phyloP scores from a whole-genome alignment of 306 rosid species.

The Glycine tomentella region DNA sequence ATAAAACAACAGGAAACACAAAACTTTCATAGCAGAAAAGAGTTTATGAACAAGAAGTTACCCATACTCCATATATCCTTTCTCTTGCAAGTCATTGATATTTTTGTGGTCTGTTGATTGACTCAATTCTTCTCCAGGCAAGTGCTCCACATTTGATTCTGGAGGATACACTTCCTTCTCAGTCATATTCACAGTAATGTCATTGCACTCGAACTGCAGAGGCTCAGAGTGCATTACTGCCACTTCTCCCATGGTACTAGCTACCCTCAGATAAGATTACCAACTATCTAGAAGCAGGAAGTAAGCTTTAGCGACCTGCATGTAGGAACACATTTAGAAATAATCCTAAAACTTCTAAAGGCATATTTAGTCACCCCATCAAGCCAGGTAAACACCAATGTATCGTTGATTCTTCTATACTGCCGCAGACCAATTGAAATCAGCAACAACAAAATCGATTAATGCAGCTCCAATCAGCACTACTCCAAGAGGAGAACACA shows the following conservation, averaged over 20 bases:
- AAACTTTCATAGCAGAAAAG: not conserved
- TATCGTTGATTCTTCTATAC: constrained; percentile 76
- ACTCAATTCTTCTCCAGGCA: constrained; percentile 51
- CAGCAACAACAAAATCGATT: constrained; percentile 77
- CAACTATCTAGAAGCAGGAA: constrained; percentile 56
- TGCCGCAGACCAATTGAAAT: constrained; percentile 74
- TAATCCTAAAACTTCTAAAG: constrained; percentile 58
- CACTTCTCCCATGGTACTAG: constrained; percentile 63
- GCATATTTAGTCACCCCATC: constrained; percentile 73
- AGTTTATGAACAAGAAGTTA: constrained; percentile 41
- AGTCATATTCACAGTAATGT: constrained; percentile 41
- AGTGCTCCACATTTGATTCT: constrained; percentile 45
- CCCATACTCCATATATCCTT: constrained; percentile 78
- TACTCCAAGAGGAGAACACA: constrained; percentile 65
- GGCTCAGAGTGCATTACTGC: constrained; percentile 58
- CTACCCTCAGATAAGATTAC: constrained; percentile 47
- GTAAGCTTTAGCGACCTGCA: constrained; percentile 77
- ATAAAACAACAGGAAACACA: not conserved
- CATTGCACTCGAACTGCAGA: constrained; percentile 58
- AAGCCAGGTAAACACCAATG: constrained; percentile 74
- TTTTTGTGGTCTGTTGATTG: constrained; percentile 34
- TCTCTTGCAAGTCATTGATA: constrained; percentile 50
- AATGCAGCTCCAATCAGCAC: constrained; percentile 78
- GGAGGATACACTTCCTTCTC: constrained; percentile 44
- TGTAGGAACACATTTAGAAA: constrained; percentile 58